These are phyloP conservation scores for Yamadazyma friedrichii DNA, from an alignment of 1,139 yeast species.

Conservation along the genomic window DNA sequence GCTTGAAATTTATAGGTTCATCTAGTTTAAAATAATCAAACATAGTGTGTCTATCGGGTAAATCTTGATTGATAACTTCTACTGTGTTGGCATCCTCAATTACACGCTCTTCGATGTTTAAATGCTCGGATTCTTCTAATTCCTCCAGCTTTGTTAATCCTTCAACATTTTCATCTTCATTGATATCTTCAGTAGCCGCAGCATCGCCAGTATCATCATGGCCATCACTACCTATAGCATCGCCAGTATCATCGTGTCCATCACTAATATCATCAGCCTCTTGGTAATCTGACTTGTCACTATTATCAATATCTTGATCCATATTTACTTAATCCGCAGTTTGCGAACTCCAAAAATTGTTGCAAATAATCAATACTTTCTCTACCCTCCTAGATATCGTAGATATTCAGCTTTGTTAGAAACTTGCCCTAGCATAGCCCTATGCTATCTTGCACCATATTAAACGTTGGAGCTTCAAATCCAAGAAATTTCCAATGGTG, in stretches of 20 bases:
- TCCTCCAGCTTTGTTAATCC: not conserved
- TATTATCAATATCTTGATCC: not conserved
- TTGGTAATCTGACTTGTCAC: constrained; percentile 4
- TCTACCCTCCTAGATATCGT: too few species aligned
- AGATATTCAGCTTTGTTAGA: too few species aligned
- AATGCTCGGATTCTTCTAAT: not conserved
- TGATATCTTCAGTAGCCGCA: not conserved
- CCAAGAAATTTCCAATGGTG: constrained; percentile 17
- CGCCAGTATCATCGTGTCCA: not conserved
- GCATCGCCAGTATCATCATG: not conserved
- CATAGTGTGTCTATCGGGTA: constrained; percentile 30
- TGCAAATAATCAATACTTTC: not conserved
- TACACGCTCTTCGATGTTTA: not conserved
- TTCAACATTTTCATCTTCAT: not conserved
- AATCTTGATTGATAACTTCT: not conserved
- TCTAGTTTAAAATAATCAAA: constrained; percentile 28
- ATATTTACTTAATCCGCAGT: constrained; percentile 6
- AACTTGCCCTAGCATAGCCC: too few species aligned
- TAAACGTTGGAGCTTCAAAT: too few species aligned
- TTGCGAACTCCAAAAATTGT: constrained; percentile 3
- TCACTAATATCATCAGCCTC: constrained; percentile 2
- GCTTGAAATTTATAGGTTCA: constrained; percentile 19
- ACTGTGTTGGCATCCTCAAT: not conserved
- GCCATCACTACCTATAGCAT: not conserved
- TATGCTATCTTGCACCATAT: too few species aligned